These are phyloP conservation scores for Collybiopsis luxurians DNA, from an alignment of 768 basidiomycete genomes.

Conservation along the genomic window DNA sequence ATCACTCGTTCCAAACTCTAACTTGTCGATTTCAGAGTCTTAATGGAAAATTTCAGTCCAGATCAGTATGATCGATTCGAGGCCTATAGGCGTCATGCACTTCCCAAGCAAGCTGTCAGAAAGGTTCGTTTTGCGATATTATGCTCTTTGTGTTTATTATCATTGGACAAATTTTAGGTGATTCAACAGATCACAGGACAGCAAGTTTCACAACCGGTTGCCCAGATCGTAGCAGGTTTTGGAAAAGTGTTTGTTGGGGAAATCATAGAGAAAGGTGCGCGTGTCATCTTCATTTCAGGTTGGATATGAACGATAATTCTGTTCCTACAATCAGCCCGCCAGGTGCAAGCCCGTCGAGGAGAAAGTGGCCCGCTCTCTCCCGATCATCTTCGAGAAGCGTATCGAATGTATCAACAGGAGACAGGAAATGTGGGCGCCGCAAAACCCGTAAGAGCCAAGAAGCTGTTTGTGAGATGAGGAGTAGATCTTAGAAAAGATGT, in stretches of 20 bases:
- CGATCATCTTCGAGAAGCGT: constrained; percentile 88
- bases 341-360: constrained; percentile 66
- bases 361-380: constrained; percentile 82
- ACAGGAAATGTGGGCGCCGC: constrained; percentile 81
- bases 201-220: constrained; percentile 83
- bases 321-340: constrained; percentile 53
- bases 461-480: constrained; percentile 63
- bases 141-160: neutral
- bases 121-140: constrained; percentile 45
- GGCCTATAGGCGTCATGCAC: constrained; percentile 78
- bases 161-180: constrained; percentile 42
- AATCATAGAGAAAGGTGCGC: constrained; percentile 81
- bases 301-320: neutral
- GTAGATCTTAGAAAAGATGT: too few relatives aligned
- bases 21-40: constrained; percentile 46
- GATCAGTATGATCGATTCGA: constrained; percentile 89
- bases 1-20: neutral
- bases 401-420: constrained; percentile 77
- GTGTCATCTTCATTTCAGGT: neutral
- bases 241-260: constrained; percentile 92
- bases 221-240: constrained; percentile 88
- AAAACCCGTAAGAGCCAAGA: constrained; percentile 64
- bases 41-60: constrained; percentile 85
- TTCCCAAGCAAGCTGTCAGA: constrained; percentile 80
- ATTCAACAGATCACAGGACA: constrained; percentile 81